A percentile compares a stretch with the other conserved stretches of the same genome.
Conservation (phyloP, 352 stramenopile genomes). For the Pythium dissotocum region DNA sequence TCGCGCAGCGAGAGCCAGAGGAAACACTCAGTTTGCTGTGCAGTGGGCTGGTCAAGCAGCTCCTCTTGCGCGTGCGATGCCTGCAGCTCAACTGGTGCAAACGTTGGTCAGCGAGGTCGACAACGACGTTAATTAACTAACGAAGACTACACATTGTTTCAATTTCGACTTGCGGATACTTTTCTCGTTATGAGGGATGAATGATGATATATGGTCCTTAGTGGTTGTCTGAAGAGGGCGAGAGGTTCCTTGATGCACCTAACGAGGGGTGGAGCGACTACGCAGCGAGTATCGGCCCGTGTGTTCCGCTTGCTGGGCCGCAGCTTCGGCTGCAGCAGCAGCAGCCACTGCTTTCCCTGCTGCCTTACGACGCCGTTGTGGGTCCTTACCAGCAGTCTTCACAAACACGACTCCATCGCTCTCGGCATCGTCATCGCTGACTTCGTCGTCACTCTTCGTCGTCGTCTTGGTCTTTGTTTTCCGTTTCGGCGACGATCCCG, state of each 20-base stretch:
- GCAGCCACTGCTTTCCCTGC: conserved; percentile 59
- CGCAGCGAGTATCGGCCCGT: conserved; percentile 44
- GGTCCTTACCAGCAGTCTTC: conserved; percentile 26
- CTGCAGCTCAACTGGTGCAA: conserved; percentile 13
- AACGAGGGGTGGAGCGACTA: conserved; percentile 1
- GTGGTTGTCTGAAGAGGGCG: too few relatives aligned
- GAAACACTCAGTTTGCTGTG: conserved; percentile 24
- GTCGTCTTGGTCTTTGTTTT: conserved; percentile 12
- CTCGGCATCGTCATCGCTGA: conserved; percentile 19
- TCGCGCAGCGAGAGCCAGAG: conserved; percentile 13
- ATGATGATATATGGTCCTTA: background rate
- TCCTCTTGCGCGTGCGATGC: conserved; percentile 39
- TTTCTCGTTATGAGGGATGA: background rate
- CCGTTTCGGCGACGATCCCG: background rate
- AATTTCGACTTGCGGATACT: too few relatives aligned
- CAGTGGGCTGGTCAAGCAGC: conserved; percentile 27
- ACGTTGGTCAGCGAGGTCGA: conserved; percentile 13
- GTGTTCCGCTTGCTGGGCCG: conserved; percentile 38
- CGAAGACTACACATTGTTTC: too few relatives aligned
- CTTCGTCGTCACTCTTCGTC: conserved; percentile 18
- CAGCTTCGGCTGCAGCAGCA: conserved; percentile 59
- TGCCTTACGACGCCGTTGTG: conserved; percentile 47
- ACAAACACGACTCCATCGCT: conserved; percentile 31
- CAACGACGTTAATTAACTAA: background rate
- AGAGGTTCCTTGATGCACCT: background rate